Conservation (phyloP, 495 filamentous ascomycete species). For the Monascus purpureus region DNA sequence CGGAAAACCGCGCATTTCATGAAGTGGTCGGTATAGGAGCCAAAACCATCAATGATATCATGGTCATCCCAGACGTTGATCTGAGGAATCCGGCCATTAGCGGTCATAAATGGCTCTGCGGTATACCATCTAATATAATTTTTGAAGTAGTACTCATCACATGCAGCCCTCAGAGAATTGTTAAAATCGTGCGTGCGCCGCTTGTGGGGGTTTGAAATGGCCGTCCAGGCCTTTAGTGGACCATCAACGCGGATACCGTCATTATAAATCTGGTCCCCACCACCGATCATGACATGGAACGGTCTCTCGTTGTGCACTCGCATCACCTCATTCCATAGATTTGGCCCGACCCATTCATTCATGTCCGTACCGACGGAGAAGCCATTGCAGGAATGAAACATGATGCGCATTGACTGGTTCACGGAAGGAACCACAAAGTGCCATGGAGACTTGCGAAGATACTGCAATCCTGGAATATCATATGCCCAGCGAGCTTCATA, state of each 20-base stretch:
- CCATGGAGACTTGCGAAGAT: conserved; percentile 25
- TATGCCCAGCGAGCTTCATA: conserved; percentile 39
- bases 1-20: conserved; percentile 87
- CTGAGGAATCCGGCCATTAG: conserved; percentile 80
- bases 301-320: conserved; percentile 53
- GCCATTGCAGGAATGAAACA: conserved; percentile 95
- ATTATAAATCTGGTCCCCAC: conserved; percentile 93
- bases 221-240: conserved; percentile 66
- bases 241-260: conserved; percentile 75
- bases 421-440: conserved; percentile 64
- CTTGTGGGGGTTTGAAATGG: conserved; percentile 70
- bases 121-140: conserved; percentile 86
- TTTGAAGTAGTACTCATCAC: conserved; percentile 78
- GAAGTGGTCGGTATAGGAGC: conserved; percentile 83
- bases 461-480: conserved; percentile 25
- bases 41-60: conserved; percentile 85
- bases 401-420: conserved; percentile 79
- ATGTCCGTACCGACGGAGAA: conserved; percentile 89
- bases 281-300: conserved; percentile 92
- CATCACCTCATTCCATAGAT: conserved; percentile 83
- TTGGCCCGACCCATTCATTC: conserved; percentile 66
- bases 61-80: conserved; percentile 95
- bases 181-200: conserved; percentile 63
- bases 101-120: conserved; percentile 66
- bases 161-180: conserved; percentile 55